These are phyloP conservation scores for Wakefieldia striispora DNA, from an alignment of 768 basidiomycete genomes.

Conservation along the genomic window DNA sequence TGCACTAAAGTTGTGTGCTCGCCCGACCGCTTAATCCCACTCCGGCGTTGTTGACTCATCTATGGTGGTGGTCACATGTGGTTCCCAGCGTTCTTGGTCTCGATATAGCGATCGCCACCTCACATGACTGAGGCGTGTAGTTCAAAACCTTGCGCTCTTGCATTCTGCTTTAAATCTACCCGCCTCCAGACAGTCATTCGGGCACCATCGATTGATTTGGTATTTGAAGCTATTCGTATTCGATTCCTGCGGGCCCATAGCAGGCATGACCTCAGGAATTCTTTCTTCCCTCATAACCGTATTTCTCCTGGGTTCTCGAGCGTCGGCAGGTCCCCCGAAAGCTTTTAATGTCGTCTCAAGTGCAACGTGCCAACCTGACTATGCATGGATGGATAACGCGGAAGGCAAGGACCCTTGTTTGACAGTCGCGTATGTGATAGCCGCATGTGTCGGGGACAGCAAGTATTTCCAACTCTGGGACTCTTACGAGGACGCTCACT, in stretches of 20 bases:
- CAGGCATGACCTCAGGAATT: conserved; percentile 3
- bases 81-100: not conserved
- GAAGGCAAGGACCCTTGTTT: conserved; percentile 20
- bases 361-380: conserved; percentile 16
- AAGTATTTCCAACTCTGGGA: conserved; percentile 3
- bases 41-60: not conserved
- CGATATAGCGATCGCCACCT: conserved; percentile 7
- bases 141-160: not conserved
- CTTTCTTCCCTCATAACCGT: not conserved
- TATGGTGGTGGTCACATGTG: not conserved
- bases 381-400: conserved; percentile 27
- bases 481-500: not conserved
- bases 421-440: conserved; percentile 31
- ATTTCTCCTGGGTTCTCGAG: conserved; percentile 1
- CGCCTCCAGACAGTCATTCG: not conserved
- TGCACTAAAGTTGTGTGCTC: not conserved
- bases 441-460: conserved; percentile 26
- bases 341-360: conserved; percentile 7
- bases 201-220: not conserved
- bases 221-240: not conserved
- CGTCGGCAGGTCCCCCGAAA: conserved; percentile 7
- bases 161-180: not conserved
- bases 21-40: not conserved
- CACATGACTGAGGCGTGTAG: not conserved
- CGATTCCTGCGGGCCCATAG: not conserved